Evolutionary conservation across 2,329 filamentous ascomycete genomes (phyloP), one percentile per base, ranked within the genome.

Genomic region (Calonectria pauciramosa): DNA sequence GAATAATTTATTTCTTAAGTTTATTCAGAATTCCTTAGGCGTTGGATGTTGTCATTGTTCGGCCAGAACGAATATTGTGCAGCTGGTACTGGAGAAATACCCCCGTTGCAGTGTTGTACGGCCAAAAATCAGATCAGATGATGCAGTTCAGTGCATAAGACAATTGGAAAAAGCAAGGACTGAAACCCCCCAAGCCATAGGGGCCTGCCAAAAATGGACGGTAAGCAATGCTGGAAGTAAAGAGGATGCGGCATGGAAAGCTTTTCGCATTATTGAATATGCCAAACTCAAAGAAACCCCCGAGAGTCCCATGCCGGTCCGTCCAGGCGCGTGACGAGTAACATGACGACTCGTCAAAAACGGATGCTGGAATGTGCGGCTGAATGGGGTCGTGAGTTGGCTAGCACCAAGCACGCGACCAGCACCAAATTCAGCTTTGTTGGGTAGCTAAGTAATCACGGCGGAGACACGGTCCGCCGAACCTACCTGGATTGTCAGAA

Each of bases 351-450:
- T 63, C 38, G 38, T 63, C 23, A 44, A 60, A 28, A 32, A 41
- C 38, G 26, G 36, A 59, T 68, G 32, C 68, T 47, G 68, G 59
- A 56, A 20, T 51, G 52, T 49, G 56, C 56, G 64, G 64, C 65
- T 36, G 72, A 36, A 59, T 28, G 49, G 49, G 28, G 30, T 26
- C 65, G 38, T 66, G 26, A 26, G 56, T 51, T 69, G 26, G 41
- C 65, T 65, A 60, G 49, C n/a, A n/a, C n/a, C 65, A 59, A 60
- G 49, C 41, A 68, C 18, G 38, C 28, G 32, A 44, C 36, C 38
- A 65, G 47, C 38, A 20, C 64, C 38, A 60, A 38, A 67, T 47
- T 26, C 52, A 72, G 26, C 66, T 74, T 71, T 69, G 72, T 52
- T 65, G 68, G 56, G 64, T 26, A 28, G 28, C 38, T 64, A 3